phyloP scores from a whole-genome alignment of 495 filamentous ascomycete species.

The Cercophora samala region DNA sequence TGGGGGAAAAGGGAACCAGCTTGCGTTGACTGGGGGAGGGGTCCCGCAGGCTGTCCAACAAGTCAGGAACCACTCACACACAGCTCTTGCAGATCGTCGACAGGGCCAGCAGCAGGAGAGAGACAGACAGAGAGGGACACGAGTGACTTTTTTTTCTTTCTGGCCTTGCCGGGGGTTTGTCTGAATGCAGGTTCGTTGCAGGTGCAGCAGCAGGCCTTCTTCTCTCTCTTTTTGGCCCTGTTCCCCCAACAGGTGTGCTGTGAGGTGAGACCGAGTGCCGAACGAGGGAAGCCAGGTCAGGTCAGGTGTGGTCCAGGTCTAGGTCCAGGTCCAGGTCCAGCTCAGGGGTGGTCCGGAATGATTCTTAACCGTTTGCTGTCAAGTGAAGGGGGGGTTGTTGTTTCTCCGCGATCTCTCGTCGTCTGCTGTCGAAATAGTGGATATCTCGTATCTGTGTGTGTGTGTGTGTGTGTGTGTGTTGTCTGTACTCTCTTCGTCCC shows the following conservation, averaged over 20 bases:
- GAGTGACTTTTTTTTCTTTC: conserved; percentile 16
- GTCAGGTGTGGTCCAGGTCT: too few species aligned
- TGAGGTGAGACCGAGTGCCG: conserved; percentile 31
- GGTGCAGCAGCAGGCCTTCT: conserved; percentile 13
- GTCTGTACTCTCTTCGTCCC: neutral
- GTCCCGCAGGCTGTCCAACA: neutral
- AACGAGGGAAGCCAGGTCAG: conserved; percentile 16
- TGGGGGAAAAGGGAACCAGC: conserved; percentile 6
- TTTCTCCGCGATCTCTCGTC: neutral
- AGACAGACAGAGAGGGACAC: too few species aligned
- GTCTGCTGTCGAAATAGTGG: neutral
- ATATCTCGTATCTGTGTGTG: neutral
- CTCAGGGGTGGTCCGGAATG: neutral
- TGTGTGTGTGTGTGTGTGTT: neutral
- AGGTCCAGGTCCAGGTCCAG: too few species aligned
- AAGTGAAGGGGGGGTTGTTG: neutral
- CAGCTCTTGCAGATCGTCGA: conserved; percentile 25
- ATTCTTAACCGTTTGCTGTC: neutral
- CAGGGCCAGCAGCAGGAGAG: too few species aligned
- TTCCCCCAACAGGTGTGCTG: conserved; percentile 26
- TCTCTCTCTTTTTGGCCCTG: conserved; percentile 13
- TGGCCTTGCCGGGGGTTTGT: conserved; percentile 21
- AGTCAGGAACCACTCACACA: conserved; percentile 24
- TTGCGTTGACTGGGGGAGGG: neutral
- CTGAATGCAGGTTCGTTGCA: conserved; percentile 32